Conservation (phyloP, 1,284 basidiomycete genomes). For the Cerrena zonata region DNA sequence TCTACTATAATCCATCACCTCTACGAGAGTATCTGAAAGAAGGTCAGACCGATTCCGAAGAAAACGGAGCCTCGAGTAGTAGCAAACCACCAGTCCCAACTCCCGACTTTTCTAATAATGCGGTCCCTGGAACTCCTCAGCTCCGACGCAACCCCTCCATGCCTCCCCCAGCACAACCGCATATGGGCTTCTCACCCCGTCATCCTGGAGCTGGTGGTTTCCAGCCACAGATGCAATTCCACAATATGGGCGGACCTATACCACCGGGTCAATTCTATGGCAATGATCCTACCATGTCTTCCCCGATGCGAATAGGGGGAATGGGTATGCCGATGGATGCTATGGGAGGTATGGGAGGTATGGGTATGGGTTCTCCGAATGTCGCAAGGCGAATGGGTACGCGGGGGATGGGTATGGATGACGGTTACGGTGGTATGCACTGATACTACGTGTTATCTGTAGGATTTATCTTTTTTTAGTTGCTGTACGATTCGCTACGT, state of each 20-base stretch:
- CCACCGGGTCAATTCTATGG: slow-evolving; percentile 26
- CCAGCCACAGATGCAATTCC: slow-evolving; percentile 23
- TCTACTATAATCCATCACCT: slow-evolving; percentile 60
- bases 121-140: slow-evolving; percentile 11
- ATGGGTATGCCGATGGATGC: slow-evolving; percentile 3
- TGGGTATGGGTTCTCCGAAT: slow-evolving; percentile 10
- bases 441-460: slow-evolving; percentile 5
- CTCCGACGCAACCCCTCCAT: slow-evolving; percentile 11
- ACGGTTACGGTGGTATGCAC: slow-evolving; percentile 10
- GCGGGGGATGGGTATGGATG: slow-evolving; percentile 9
- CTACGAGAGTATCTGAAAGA: slow-evolving; percentile 38
- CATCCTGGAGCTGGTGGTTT: slow-evolving; percentile 25
- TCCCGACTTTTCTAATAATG: slow-evolving; percentile 5
- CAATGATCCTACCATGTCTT: slow-evolving; percentile 12
- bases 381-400: slow-evolving; percentile 5
- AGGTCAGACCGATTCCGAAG: slow-evolving; percentile 17
- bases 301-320: slow-evolving; percentile 29
- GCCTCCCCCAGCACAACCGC: slow-evolving; percentile 4
- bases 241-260: slow-evolving; percentile 18
- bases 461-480: too few species aligned
- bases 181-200: slow-evolving; percentile 29
- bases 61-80: slow-evolving; percentile 10
- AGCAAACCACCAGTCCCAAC: slow-evolving; percentile 16
- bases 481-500: too few species aligned
- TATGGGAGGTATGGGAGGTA: slow-evolving; percentile 23